Base-by-base conservation (phyloP, 2,329 filamentous ascomycete genomes). In the Diaporthe capsici region DNA sequence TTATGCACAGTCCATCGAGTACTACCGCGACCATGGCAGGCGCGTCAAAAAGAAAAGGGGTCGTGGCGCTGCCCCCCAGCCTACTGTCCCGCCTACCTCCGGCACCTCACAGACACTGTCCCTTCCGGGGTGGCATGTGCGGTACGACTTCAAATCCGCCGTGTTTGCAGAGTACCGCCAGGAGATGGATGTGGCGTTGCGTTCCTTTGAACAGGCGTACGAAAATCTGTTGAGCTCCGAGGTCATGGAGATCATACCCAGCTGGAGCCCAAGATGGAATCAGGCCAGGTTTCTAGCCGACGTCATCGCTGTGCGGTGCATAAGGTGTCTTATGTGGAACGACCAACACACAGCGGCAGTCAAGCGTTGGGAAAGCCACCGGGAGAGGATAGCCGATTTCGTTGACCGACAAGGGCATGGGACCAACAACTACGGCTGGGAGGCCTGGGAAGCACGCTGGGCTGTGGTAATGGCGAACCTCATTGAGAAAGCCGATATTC, bases 131-230 rank as follows among this genome's bases (percentile, higher is more conserved):
- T 99, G 96, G 97, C 95, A 95, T 81, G 93, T 97, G 72, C 93
- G 96, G 22, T 98, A 98, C 84, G 96, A 99, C 81, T 95, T 98
- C 86, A 99, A 99, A 83, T 89, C 96, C 25, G 96, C 93, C 9
- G 88, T 98, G 0, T 94, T 98, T 81, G 95, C 96, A 39, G 96
- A 98, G 81, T 98, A 98, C 79, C 91, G 97, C 12, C 94, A 97
- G 81, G 97, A 98, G 82, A 94, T 96, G 89, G 96, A 98, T 81
- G 92, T 92, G 31, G 95, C 97, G 0, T 88, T 95, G 80, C 91
- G 95, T 58, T 95, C 95, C 72, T 98, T 96, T 79, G 95, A 97
- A 81, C 93, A 93, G 82, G 95, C 95, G 5, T 96, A 98, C 79
- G 95, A 98, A 71, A 92, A 91, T 31, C 85, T 99, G 15, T 91